These are phyloP conservation scores for Microcyclosporella mali DNA, from an alignment of 2,329 filamentous ascomycete species.

Conservation along the genomic window DNA sequence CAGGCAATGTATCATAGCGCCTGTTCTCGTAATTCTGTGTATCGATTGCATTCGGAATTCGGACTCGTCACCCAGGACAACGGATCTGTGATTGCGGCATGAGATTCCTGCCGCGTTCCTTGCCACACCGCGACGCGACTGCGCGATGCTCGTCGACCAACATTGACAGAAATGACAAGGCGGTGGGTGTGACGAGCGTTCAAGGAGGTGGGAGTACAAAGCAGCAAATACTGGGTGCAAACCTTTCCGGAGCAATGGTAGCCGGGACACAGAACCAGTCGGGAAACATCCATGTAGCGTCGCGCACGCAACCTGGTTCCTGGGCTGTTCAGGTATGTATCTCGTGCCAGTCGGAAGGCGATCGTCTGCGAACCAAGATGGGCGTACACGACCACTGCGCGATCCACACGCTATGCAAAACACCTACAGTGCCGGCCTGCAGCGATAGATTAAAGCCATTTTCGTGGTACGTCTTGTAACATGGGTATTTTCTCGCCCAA, in stretches of 20 bases:
- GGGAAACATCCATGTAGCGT: slow-evolving; percentile 5
- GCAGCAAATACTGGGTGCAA: slow-evolving; percentile 9
- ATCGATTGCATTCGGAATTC: slow-evolving; percentile 3
- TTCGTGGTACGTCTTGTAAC: slow-evolving; percentile 16
- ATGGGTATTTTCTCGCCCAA: slow-evolving; percentile 11
- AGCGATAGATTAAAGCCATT: slow-evolving; percentile 17
- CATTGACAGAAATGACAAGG: slow-evolving; percentile 15
- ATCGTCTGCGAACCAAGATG: slow-evolving; percentile 21
- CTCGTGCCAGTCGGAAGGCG: slow-evolving; percentile 13
- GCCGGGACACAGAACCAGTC: slow-evolving; percentile 13
- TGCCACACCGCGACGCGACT: slow-evolving; percentile 13
- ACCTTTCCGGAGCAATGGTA: slow-evolving; percentile 13
- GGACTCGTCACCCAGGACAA: slow-evolving; percentile 2
- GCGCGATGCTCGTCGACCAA: slow-evolving; percentile 14
- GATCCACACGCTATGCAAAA: slow-evolving; percentile 14
- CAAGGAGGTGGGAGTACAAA: slow-evolving; percentile 10
- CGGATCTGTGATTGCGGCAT: slow-evolving; percentile 7
- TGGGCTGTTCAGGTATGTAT: slow-evolving; percentile 14
- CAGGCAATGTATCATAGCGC: slow-evolving; percentile 6
- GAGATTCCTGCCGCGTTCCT: slow-evolving; percentile 12
- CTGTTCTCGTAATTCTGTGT: neutral
- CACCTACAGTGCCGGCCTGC: slow-evolving; percentile 7
- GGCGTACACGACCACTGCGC: slow-evolving; percentile 8
- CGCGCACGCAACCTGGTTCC: slow-evolving; percentile 13
- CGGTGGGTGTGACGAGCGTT: slow-evolving; percentile 14